Percentiles rank a stretch among this genome's conserved stretches.
phyloP scores from a whole-genome alignment of 73 alveolate species.

The Paramecium pentaurelia region DNA sequence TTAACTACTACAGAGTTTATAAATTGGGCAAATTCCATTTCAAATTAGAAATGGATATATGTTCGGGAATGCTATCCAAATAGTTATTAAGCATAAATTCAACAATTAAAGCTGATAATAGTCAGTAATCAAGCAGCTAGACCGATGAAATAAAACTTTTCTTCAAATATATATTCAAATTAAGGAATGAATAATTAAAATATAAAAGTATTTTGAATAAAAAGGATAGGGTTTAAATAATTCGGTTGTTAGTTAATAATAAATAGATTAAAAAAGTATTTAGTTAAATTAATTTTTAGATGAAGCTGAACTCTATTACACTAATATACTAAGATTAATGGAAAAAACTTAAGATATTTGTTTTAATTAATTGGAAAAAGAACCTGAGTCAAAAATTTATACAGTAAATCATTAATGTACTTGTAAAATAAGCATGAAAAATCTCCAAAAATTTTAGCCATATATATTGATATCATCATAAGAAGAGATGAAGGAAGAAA shows the following conservation, averaged over 20 bases:
- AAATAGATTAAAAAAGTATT: neutral
- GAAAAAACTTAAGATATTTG: neutral
- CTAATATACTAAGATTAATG: neutral
- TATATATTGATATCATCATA: neutral
- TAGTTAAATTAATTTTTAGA: neutral
- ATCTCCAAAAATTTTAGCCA: slow-evolving; percentile 8
- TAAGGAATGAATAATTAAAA: neutral
- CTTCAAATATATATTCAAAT: neutral
- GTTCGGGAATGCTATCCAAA: neutral
- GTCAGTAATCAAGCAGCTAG: neutral
- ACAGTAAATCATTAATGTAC: neutral
- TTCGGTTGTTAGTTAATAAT: neutral
- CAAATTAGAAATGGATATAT: neutral
- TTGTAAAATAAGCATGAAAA: neutral
- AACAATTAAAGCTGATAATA: neutral
- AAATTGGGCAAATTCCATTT: neutral
- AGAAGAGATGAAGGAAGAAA: neutral
- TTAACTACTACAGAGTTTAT: neutral
- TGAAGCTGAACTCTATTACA: neutral
- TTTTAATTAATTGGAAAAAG: neutral
- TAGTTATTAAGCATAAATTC: neutral
- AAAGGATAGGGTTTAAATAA: neutral
- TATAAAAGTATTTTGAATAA: neutral
- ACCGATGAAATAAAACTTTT: neutral
- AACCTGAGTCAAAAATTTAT: neutral